These are phyloP conservation scores for Cladophialophora immunda DNA, from an alignment of 2,329 filamentous ascomycete genomes.

Conservation along the genomic window DNA sequence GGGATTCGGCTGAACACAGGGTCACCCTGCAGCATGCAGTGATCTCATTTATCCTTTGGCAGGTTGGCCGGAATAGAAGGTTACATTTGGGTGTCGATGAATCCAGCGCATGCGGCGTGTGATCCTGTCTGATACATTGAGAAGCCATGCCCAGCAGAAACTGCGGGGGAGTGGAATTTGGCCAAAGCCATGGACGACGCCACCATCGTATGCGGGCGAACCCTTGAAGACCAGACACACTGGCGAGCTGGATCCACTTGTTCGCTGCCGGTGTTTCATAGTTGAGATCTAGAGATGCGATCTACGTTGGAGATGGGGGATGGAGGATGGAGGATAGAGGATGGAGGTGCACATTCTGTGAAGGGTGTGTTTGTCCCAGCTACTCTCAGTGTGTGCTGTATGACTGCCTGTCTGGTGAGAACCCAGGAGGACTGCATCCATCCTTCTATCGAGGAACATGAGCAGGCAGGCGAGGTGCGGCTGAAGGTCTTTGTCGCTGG, in stretches of 20 bases:
- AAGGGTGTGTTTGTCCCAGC: neutral
- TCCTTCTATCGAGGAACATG: neutral
- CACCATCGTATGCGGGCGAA: constrained; percentile 1
- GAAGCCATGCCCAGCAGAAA: neutral
- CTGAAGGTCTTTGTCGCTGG: neutral
- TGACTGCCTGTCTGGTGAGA: neutral
- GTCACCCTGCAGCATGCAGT: neutral
- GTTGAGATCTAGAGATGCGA: constrained; percentile 6
- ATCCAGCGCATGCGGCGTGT: neutral
- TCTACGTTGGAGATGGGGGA: neutral
- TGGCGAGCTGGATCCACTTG: constrained; percentile 2
- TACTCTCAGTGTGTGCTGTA: neutral
- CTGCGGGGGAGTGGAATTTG: constrained; percentile 3
- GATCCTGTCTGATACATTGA: neutral
- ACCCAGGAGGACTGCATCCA: neutral
- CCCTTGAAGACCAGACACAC: neutral
- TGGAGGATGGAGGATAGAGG: neutral
- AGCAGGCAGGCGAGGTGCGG: neutral
- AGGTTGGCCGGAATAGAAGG: neutral
- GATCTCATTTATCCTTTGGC: neutral
- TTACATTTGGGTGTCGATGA: neutral
- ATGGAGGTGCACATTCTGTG: neutral
- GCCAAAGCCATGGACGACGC: neutral
- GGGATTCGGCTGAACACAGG: neutral
- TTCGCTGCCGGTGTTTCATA: constrained; percentile 2